Conservation (phyloP, 331 rosid genomes). For the Acacia pycnantha region DNA sequence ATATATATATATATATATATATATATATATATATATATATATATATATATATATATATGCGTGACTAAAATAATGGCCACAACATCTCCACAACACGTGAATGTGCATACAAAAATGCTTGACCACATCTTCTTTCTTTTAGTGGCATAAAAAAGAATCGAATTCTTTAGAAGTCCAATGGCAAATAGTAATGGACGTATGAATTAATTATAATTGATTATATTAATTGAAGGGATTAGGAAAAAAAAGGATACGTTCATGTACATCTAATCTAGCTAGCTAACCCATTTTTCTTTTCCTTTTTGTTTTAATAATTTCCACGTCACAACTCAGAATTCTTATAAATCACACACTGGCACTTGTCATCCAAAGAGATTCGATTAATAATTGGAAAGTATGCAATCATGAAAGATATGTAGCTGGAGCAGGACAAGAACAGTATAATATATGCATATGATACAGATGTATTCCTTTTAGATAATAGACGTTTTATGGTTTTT, state of each 20-base stretch:
- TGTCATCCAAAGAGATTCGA: slow-evolving; percentile 33
- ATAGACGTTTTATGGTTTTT: not conserved
- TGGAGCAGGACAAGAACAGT: not conserved
- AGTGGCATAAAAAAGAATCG: not conserved
- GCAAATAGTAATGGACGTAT: not conserved
- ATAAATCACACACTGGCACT: slow-evolving; percentile 19
- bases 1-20: no score
- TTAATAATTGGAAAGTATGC: slow-evolving; percentile 31
- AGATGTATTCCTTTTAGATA: not conserved
- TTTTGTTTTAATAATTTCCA: not conserved
- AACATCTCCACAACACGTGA: slow-evolving; percentile 36
- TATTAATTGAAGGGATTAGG: slow-evolving; percentile 33
- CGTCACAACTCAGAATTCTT: not conserved
- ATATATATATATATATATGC: not conserved
- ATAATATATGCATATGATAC: not conserved
- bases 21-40: not conserved
- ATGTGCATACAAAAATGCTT: slow-evolving; percentile 28
- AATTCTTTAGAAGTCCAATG: slow-evolving; percentile 19
- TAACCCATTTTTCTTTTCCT: not conserved
- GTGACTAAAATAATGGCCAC: slow-evolving; percentile 15
- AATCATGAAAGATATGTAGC: not conserved
- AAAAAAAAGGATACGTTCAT: not conserved
- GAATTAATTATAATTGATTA: not conserved
- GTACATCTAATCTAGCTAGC: slow-evolving; percentile 47
- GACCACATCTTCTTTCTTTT: not conserved